phyloP scores from a whole-genome alignment of 306 rosid species.

The Vigna mungo region DNA sequence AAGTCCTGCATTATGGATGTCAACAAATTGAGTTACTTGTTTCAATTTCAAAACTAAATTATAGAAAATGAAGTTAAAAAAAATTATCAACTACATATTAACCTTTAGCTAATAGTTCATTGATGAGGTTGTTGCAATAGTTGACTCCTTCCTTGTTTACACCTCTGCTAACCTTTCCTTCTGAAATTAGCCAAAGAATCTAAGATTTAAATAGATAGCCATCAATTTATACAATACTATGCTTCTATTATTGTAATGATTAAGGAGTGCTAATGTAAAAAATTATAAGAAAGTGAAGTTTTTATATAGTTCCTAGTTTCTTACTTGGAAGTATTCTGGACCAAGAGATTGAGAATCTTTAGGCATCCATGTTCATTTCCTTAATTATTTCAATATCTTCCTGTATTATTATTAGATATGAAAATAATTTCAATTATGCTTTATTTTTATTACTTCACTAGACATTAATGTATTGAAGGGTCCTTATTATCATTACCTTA shows the following conservation, averaged over 20 bases:
- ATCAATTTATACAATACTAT: no score
- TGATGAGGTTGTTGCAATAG: constrained; percentile 64
- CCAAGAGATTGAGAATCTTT: constrained; percentile 71
- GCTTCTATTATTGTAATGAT: no score
- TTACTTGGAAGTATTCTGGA: constrained; percentile 66
- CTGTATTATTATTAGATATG: constrained; percentile 18
- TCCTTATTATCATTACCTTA: no score
- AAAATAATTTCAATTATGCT: no score
- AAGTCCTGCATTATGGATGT: constrained; percentile 39
- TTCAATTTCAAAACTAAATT: not conserved
- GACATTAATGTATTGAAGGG: no score
- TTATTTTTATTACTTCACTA: no score
- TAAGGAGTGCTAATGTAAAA: not conserved
- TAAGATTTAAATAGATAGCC: no score
- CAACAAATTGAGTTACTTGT: not conserved
- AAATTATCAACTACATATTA: not conserved
- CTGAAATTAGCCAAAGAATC: constrained; percentile 36
- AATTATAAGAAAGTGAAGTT: no score
- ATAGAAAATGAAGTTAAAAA: not conserved
- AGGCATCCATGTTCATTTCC: constrained; percentile 58
- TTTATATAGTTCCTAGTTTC: not conserved
- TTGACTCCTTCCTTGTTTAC: constrained; percentile 58
- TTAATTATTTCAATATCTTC: constrained; percentile 66
- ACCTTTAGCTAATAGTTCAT: constrained; percentile 63
- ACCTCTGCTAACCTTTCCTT: constrained; percentile 63